Evolutionary conservation across 768 basidiomycete genomes (phyloP).

Genomic region (Calocera cornea): DNA sequence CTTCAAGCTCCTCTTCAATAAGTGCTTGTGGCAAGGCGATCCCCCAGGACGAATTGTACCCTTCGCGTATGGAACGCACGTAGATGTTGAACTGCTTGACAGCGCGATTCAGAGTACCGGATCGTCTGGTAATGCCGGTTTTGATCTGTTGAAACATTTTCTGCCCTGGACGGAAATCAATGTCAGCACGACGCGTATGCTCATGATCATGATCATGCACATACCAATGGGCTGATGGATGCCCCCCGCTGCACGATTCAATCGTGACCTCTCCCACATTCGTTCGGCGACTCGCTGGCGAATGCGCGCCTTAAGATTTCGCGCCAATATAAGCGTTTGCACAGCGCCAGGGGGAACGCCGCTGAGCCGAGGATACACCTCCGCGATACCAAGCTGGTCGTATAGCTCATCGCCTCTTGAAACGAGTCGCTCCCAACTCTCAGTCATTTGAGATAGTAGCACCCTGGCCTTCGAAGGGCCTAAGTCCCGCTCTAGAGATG

Average conservation of each 20-base stretch:
- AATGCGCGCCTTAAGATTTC: neutral
- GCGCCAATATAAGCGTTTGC: neutral
- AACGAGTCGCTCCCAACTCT: neutral
- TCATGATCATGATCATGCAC: neutral
- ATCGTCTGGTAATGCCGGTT: neutral
- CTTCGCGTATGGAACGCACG: neutral
- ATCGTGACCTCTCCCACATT: neutral
- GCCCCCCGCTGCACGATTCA: neutral
- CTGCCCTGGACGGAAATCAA: neutral
- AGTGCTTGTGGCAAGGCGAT: neutral
- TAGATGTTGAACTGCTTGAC: neutral
- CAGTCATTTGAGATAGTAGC: neutral
- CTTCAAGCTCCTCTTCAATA: neutral
- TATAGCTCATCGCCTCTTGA: neutral
- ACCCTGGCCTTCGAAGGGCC: neutral
- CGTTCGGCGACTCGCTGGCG: neutral
- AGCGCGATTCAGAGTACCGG: neutral
- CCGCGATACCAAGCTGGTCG: neutral
- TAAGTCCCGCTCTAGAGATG: neutral
- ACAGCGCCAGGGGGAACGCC: neutral
- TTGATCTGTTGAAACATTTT: neutral
- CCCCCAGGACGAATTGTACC: neutral
- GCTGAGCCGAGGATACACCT: neutral
- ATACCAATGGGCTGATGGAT: neutral
- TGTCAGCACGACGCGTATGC: neutral